A percentile compares a stretch with the other conserved stretches of the same genome.
These are phyloP conservation scores for Aphanomyces cochlioides DNA, from an alignment of 352 stramenopile species.

Conservation along the genomic window DNA sequence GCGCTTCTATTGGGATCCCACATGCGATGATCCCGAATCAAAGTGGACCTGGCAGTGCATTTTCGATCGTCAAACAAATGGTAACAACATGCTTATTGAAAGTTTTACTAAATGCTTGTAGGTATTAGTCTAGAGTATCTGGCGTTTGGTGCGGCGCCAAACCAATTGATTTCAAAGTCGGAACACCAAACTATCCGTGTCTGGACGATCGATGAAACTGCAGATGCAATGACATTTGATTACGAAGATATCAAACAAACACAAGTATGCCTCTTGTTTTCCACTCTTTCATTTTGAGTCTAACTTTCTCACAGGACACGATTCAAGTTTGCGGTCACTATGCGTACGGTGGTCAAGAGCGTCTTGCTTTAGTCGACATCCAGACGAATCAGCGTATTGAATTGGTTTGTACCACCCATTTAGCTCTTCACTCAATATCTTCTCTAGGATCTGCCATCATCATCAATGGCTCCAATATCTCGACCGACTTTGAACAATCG, in stretches of 20 bases:
- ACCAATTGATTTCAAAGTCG: slow-evolving; percentile 80
- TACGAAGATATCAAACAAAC: slow-evolving; percentile 57
- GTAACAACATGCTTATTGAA: slow-evolving; percentile 22
- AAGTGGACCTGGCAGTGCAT: slow-evolving; percentile 79
- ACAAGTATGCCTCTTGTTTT: slow-evolving; percentile 34
- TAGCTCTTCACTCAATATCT: neutral
- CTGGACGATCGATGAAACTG: slow-evolving; percentile 68
- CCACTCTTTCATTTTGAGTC: neutral
- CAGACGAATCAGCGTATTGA: slow-evolving; percentile 56
- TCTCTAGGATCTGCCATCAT: slow-evolving; percentile 47
- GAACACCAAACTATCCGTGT: slow-evolving; percentile 82
- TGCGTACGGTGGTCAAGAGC: slow-evolving; percentile 66
- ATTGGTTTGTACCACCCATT: slow-evolving; percentile 29
- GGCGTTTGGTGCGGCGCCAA: slow-evolving; percentile 50
- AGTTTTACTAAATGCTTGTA: neutral
- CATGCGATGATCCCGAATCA: slow-evolving; percentile 28
- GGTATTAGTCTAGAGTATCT: slow-evolving; percentile 75
- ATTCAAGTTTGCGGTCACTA: slow-evolving; percentile 66
- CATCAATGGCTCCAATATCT: slow-evolving; percentile 31
- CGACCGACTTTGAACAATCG: slow-evolving; percentile 44
- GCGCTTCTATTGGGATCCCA: slow-evolving; percentile 62
- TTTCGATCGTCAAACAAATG: slow-evolving; percentile 84
- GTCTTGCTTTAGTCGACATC: slow-evolving; percentile 63
- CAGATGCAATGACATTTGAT: slow-evolving; percentile 35
- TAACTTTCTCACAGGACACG: slow-evolving; percentile 42